Conservation (phyloP, 495 filamentous ascomycete genomes). For the Penicillium pulvis region DNA sequence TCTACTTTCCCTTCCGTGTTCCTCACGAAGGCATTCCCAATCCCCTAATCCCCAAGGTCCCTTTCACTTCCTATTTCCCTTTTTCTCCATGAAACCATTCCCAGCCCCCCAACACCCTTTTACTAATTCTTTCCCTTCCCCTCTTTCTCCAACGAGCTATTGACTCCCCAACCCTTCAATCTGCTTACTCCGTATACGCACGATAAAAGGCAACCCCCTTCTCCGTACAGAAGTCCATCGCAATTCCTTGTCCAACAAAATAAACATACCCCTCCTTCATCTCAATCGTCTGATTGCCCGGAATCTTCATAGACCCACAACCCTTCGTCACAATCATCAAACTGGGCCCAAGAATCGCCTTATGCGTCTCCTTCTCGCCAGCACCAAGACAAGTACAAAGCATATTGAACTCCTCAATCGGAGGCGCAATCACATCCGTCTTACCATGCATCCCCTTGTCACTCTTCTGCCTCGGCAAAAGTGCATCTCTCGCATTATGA, state of each 20-base stretch:
- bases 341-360: constrained; percentile 60
- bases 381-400: constrained; percentile 58
- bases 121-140: too few species aligned
- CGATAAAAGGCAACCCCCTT: constrained; percentile 57
- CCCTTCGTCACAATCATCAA: constrained; percentile 68
- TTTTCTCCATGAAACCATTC: too few species aligned
- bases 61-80: too few species aligned
- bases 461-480: constrained; percentile 50
- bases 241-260: constrained; percentile 65
- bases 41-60: too few species aligned
- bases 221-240: constrained; percentile 50
- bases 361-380: constrained; percentile 61
- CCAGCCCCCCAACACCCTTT: too few species aligned
- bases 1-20: too few species aligned
- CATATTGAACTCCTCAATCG: constrained; percentile 74
- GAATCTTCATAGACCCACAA: constrained; percentile 56
- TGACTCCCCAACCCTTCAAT: not conserved
- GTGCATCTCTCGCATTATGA: constrained; percentile 55
- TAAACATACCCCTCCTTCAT: constrained; percentile 65
- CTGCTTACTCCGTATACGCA: constrained; percentile 51
- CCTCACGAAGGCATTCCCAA: too few species aligned
- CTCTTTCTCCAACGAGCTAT: too few species aligned
- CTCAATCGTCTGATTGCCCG: constrained; percentile 49
- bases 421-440: constrained; percentile 65
- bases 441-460: constrained; percentile 57